A percentile compares a stretch with the other conserved stretches of the same genome.
phyloP scores from a whole-genome alignment of 2,329 filamentous ascomycete species.

The Alternaria sp. region DNA sequence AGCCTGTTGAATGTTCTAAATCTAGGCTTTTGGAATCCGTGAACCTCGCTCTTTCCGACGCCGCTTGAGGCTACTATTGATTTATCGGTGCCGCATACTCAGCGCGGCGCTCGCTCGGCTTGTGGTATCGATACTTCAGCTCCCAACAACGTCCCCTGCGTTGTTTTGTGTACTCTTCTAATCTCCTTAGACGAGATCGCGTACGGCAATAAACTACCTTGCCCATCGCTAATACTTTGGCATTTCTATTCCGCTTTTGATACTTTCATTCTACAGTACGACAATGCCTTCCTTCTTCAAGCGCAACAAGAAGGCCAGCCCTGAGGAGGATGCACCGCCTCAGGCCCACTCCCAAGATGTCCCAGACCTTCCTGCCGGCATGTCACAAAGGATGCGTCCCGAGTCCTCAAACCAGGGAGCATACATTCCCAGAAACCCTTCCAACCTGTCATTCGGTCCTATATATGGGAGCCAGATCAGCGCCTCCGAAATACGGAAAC shows the following conservation, averaged over 20 bases:
- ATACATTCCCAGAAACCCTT: slow-evolving; percentile 7
- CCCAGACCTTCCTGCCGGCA: slow-evolving; percentile 4
- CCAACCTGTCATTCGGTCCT: slow-evolving; percentile 6
- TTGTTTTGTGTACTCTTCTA: neutral
- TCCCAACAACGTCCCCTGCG: slow-evolving; percentile 5
- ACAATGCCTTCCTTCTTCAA: slow-evolving; percentile 13
- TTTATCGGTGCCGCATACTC: slow-evolving; percentile 12
- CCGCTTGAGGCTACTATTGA: slow-evolving; percentile 9
- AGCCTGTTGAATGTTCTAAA: slow-evolving; percentile 10
- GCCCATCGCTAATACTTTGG: slow-evolving; percentile 3
- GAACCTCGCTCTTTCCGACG: slow-evolving; percentile 10
- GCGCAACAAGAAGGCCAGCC: slow-evolving; percentile 9
- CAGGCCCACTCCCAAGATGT: slow-evolving; percentile 9
- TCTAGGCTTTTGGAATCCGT: slow-evolving; percentile 8
- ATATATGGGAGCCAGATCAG: slow-evolving; percentile 3
- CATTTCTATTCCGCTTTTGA: neutral
- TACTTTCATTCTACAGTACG: neutral
- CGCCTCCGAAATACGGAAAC: slow-evolving; percentile 13
- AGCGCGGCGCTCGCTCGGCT: slow-evolving; percentile 7
- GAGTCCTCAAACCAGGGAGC: neutral
- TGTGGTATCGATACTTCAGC: slow-evolving; percentile 9
- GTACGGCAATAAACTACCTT: slow-evolving; percentile 13
- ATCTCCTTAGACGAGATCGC: neutral
- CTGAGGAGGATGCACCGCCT: neutral
- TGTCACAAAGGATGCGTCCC: slow-evolving; percentile 10